A percentile compares a stretch with the other conserved stretches of the same genome.
These are phyloP conservation scores for Fusarium longipes DNA, from an alignment of 2,329 filamentous ascomycete species.

Conservation along the genomic window DNA sequence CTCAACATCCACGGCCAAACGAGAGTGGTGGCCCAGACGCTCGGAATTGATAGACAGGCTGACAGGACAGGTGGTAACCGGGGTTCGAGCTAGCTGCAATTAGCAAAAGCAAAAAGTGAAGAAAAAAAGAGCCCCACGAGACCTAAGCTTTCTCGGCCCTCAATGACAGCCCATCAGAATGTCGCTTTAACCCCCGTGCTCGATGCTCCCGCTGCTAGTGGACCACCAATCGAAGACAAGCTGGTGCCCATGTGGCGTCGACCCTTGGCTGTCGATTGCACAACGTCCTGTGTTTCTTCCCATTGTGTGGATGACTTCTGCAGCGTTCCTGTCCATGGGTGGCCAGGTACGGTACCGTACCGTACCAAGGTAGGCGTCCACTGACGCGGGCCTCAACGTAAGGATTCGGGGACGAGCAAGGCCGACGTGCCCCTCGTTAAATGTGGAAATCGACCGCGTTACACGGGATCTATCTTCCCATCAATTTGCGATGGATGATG, in stretches of 20 bases:
- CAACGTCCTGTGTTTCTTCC: constrained; percentile 24
- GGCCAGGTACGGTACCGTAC: too few species aligned
- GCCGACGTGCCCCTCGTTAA: constrained; percentile 27
- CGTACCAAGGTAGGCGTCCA: neutral
- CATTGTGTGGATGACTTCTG: constrained; percentile 13
- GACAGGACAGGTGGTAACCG: neutral
- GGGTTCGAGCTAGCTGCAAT: constrained; percentile 17
- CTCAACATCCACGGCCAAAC: constrained; percentile 1
- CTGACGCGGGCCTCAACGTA: constrained; percentile 16
- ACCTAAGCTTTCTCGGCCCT: constrained; percentile 18
- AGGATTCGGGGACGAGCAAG: constrained; percentile 17
- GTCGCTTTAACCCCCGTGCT: constrained; percentile 48
- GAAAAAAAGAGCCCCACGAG: constrained; percentile 26
- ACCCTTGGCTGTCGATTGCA: constrained; percentile 41
- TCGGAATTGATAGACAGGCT: constrained; percentile 20
- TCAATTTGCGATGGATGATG: constrained; percentile 31
- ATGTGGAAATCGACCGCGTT: constrained; percentile 30
- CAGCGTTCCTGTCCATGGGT: constrained; percentile 35
- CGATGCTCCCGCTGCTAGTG: constrained; percentile 47
- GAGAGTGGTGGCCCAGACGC: constrained; percentile 25
- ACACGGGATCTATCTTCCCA: constrained; percentile 9
- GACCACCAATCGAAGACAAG: constrained; percentile 47
- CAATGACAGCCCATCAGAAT: constrained; percentile 48
- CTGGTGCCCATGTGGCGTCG: constrained; percentile 46
- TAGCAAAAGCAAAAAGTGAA: neutral